A percentile compares a stretch with the other conserved stretches of the same genome.
These are phyloP conservation scores for Petasospora rhodanensis DNA, from an alignment of 1,139 yeast genomes.

Conservation along the genomic window DNA sequence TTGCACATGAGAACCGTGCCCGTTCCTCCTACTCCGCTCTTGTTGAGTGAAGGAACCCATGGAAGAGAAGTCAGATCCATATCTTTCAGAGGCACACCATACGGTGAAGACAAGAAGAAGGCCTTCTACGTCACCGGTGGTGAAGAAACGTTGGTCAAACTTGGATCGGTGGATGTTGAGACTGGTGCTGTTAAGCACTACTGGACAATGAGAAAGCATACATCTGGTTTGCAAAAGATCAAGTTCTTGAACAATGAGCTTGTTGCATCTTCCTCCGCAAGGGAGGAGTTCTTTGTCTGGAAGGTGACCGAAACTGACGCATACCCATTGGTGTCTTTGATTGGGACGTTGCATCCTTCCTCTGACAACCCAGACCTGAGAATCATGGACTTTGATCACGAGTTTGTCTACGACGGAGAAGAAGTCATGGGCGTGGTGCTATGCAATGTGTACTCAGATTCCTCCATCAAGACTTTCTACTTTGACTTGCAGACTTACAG, in stretches of 20 bases:
- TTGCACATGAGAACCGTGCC: conserved; percentile 32
- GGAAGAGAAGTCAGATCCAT: conserved; percentile 83
- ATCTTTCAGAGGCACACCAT: conserved; percentile 44
- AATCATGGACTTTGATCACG: conserved; percentile 74
- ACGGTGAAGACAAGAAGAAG: conserved; percentile 17
- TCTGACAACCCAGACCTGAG: conserved; percentile 71
- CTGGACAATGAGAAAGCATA: conserved; percentile 75
- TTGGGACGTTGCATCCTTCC: conserved; percentile 44
- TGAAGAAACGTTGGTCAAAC: conserved; percentile 76
- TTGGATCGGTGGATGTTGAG: conserved; percentile 40
- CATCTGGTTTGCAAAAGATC: conserved; percentile 80
- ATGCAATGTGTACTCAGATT: conserved; percentile 79
- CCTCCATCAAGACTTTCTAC: conserved; percentile 64
- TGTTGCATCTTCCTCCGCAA: conserved; percentile 72
- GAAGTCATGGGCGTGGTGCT: conserved; percentile 42
- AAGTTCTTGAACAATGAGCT: conserved; percentile 54
- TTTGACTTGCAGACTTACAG: conserved; percentile 34
- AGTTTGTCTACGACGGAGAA: conserved; percentile 29
- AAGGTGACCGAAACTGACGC: conserved; percentile 37
- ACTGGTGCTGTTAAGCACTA: conserved; percentile 41
- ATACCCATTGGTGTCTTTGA: conserved; percentile 42
- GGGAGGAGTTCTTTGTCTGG: conserved; percentile 89
- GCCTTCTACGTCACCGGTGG: conserved; percentile 66
- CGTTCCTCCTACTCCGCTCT: conserved; percentile 24
- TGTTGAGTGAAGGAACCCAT: conserved; percentile 62